Evolutionary conservation across 495 filamentous ascomycete genomes (phyloP).

Genomic region (Lasiosphaeriaceae sp.): DNA sequence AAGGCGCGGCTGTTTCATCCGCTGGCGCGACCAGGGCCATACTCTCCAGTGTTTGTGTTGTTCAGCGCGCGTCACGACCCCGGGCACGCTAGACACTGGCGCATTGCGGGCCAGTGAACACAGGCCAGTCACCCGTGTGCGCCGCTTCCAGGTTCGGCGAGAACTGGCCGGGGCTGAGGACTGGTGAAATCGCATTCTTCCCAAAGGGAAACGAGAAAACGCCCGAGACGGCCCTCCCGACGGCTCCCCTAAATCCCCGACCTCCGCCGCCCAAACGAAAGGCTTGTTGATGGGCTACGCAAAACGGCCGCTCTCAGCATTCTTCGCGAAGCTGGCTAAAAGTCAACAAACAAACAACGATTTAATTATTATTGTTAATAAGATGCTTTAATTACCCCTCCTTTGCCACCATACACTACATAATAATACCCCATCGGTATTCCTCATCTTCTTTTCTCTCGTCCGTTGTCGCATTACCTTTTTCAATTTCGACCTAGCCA

Average conservation of each 20-base stretch:
- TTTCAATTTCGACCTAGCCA: no score
- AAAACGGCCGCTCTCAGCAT: neutral
- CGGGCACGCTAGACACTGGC: slow-evolving; percentile 6
- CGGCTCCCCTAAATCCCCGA: neutral
- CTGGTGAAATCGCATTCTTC: slow-evolving; percentile 8
- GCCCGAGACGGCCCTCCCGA: neutral
- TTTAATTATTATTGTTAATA: neutral
- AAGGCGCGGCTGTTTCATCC: neutral
- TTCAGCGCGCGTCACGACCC: no score
- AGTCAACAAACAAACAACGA: slow-evolving; percentile 20
- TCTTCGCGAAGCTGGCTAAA: neutral
- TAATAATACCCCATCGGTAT: neutral
- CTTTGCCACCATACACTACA: neutral
- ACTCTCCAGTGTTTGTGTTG: neutral
- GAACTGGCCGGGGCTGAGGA: slow-evolving; percentile 3
- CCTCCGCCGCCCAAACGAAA: neutral
- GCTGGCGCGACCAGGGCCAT: neutral
- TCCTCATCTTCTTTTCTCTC: no score
- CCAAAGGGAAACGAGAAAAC: neutral
- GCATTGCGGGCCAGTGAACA: slow-evolving; percentile 10
- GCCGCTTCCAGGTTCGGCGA: slow-evolving; percentile 1
- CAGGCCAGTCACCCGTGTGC: slow-evolving; percentile 8
- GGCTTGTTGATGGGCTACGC: neutral
- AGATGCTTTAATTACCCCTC: neutral
- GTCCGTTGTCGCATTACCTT: no score